Conservation (phyloP, 306 rosid species). For the Cicer chorassanicum region DNA sequence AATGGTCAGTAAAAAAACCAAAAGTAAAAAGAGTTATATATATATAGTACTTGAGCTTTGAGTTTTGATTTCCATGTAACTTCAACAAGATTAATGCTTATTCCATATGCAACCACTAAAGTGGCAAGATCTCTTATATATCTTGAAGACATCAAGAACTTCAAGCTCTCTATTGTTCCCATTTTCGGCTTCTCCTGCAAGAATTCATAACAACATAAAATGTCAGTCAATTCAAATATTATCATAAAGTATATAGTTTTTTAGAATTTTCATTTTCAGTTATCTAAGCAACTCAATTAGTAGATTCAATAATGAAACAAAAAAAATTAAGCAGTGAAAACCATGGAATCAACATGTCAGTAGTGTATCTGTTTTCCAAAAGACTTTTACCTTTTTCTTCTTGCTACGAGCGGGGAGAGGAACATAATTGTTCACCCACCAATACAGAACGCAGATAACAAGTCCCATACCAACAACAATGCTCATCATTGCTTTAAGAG, state of each 20-base stretch:
- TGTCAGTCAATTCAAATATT: conserved; percentile 26
- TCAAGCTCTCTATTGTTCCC: conserved; percentile 99
- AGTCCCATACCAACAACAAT: conserved; percentile 89
- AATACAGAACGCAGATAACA: conserved; percentile 77
- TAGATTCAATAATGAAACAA: neutral
- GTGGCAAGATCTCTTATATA: conserved; percentile 98
- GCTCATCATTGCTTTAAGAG: conserved; percentile 95
- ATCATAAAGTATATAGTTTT: neutral
- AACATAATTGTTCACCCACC: conserved; percentile 90
- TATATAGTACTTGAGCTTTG: conserved; percentile 83
- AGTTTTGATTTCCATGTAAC: conserved; percentile 99
- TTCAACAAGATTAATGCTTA: conserved; percentile 96
- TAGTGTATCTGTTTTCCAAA: conserved; percentile 18
- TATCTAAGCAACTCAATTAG: neutral
- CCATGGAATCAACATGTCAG: no score
- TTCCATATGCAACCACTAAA: conserved; percentile 97
- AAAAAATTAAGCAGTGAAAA: no score
- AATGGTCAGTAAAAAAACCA: conserved; percentile 26
- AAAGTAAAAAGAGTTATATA: conserved; percentile 22
- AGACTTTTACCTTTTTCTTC: conserved; percentile 87
- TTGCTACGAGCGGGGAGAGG: conserved; percentile 92
- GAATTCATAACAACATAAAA: conserved; percentile 20
- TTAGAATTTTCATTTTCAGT: conserved; percentile 9
- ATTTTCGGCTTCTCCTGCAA: conserved; percentile 88
- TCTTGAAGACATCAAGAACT: conserved; percentile 94